Evolutionary conservation across 306 rosid genomes (phyloP), one percentile per base, ranked within the genome.

Genomic region (Vigna unguiculata): DNA sequence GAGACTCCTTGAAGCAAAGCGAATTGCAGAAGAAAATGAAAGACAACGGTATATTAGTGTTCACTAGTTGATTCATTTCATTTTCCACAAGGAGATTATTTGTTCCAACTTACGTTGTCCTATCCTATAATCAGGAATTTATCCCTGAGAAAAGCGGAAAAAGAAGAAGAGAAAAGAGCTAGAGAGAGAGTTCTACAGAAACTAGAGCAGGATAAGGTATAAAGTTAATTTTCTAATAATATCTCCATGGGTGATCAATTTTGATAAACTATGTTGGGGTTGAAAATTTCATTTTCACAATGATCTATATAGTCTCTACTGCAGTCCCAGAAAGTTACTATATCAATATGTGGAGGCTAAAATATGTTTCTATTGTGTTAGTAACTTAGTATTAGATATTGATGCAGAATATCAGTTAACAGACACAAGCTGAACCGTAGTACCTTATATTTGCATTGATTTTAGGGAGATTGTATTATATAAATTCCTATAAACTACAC

Each of bases 191-290:
- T 90, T 61, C 69, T 83, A 16, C 68, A 66, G 83, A 90, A 87
- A 84, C 85, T 94, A 53, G 87, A 90, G 66, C 97, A 90, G 67
- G 96, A 94, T 78, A 94, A 90, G 98, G 98, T 94, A 82, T 59
- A 65, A 60, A 72, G 62, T 16, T 52, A 28, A 63, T 59, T 76
- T 71, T 71, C 19, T 57, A 38, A 22, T 20, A 36, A 38, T 78
- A 10, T 19, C 17, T 16, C 1, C 17, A 16, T 71, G 28, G 47
- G 25, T 74, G 45, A 51, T 43, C 51, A 67, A 60, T 82, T 79
- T 24, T 62, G 8, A 19, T 61, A 41, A 69, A 58, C 12, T 36
- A 5, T 58, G n/a, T 72, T 41, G 66, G 59, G 66, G 63, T 68
- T 68, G 66, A 55, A 16, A 45, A 61, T 54, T 32, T 74, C 16